Evolutionary conservation across 148 eudicot species (phyloP).

Genomic region (Heliosperma pusillum): DNA sequence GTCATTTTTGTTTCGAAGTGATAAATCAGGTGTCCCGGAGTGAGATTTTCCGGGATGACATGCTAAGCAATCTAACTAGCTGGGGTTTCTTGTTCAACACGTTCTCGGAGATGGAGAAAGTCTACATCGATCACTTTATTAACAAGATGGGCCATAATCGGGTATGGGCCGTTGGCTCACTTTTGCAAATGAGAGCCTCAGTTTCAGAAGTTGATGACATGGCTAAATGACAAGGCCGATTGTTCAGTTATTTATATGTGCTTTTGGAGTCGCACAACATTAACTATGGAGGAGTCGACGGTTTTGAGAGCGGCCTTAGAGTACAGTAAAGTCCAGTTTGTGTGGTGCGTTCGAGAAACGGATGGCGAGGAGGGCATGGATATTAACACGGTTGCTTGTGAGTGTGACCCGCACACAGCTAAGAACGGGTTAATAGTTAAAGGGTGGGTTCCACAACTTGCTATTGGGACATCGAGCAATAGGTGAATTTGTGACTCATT

Average conservation of each 20-base stretch:
- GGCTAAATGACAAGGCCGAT: slow-evolving; percentile 32
- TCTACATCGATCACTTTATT: slow-evolving; percentile 29
- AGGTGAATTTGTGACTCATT: slow-evolving; percentile 45
- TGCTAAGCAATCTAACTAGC: slow-evolving; percentile 24
- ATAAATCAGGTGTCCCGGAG: slow-evolving; percentile 17
- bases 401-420: slow-evolving; percentile 1
- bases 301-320: slow-evolving; percentile 21
- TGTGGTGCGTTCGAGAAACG: slow-evolving; percentile 24
- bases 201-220: neutral
- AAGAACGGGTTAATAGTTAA: slow-evolving; percentile 33
- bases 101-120: slow-evolving; percentile 22
- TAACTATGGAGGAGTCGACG: slow-evolving; percentile 14
- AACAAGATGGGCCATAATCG: slow-evolving; percentile 22
- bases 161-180: slow-evolving; percentile 34
- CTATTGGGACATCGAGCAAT: slow-evolving; percentile 36
- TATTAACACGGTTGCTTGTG: slow-evolving; percentile 10
- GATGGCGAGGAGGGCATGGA: neutral
- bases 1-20: slow-evolving; percentile 11
- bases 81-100: slow-evolving; percentile 33
- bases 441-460: slow-evolving; percentile 47
- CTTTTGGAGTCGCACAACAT: slow-evolving; percentile 28
- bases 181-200: slow-evolving; percentile 7
- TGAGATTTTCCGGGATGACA: slow-evolving; percentile 21
- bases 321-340: slow-evolving; percentile 15
- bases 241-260: slow-evolving; percentile 29